Evolutionary conservation across 75 land plant genomes (phyloP).

Genomic region (Chamaecyparis obtusa): DNA sequence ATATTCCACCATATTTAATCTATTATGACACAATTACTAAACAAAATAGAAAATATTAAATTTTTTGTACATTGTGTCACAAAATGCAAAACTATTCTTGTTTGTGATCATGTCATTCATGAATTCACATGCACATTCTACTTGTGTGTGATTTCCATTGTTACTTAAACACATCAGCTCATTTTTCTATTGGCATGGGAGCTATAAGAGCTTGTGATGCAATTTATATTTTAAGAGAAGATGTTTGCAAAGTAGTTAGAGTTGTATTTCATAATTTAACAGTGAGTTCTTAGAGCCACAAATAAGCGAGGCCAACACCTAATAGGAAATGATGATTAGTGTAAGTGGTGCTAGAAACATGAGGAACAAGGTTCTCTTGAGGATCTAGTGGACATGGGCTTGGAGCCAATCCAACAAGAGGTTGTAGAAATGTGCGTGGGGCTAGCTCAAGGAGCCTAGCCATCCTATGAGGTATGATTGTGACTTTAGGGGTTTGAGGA

Average conservation of each 20-base stretch:
- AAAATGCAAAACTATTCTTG: neutral
- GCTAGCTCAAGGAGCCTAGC: too few species aligned
- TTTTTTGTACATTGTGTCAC: neutral
- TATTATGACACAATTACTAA: too few species aligned
- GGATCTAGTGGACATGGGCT: too few species aligned
- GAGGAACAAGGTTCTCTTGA: neutral
- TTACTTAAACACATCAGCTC: neutral
- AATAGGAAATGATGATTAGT: neutral
- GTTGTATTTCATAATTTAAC: neutral
- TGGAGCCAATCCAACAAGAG: too few species aligned
- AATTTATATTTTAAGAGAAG: neutral
- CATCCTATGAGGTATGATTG: too few species aligned
- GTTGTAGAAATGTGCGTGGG: too few species aligned
- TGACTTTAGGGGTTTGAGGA: too few species aligned
- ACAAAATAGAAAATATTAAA: too few species aligned
- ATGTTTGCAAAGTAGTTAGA: neutral
- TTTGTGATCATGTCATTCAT: neutral
- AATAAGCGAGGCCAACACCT: neutral
- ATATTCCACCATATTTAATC: too few species aligned
- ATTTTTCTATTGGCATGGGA: neutral
- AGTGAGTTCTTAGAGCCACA: neutral
- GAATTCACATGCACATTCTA: neutral
- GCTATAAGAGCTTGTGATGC: neutral
- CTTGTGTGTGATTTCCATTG: neutral
- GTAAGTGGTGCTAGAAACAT: neutral